Base-by-base conservation (phyloP, 768 basidiomycete genomes). In the Mycena latifolia region DNA sequence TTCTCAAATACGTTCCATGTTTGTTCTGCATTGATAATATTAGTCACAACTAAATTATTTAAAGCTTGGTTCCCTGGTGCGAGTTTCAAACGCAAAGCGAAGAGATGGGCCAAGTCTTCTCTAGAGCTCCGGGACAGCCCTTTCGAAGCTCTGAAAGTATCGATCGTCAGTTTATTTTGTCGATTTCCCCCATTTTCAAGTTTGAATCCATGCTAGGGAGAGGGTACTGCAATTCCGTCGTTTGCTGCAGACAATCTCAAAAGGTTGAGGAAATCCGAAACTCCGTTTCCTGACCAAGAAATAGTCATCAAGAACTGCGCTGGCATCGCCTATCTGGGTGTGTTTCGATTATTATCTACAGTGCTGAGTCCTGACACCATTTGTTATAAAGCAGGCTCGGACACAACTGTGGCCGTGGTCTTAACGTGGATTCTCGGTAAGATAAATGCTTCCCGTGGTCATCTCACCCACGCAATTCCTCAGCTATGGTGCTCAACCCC, bases 11-110 rank as follows among this genome's bases (percentile, higher is more conserved):
- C 55, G 61, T 78, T 35, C 77, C 78, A 39, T 59, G 77, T 77
- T 67, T 22, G 73, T 61, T 27, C 22, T 8, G 22, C 39, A 27
- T 18, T 39, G 35, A 10, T 57, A 33, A 33, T 33, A 33, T 25
- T 25, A 17, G 41, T 15, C 12, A 37, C 47, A 18, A 41, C 48
- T 43, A 43, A 14, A 17, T 43, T 43, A 12, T 65, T 10, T 65
- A 66, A 58, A 69, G 77, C 72, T n/a, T 84, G 82, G 81, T 66
- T 81, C 53, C 82, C 83, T 10, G 79, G 80, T 3, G 79, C 80
- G 9, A 63, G 57, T 15, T 78, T 82, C 61, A 77, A 75, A 60
- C 70, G 71, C 35, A 71, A 75, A 22, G 81, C 80, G 10, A 65
- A 60, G 31, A 55, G 56, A 17, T 74, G 73, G 71, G 67, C 73